Evolutionary conservation across 1,284 basidiomycete genomes (phyloP).

Genomic region (Ceratobasidium papillatum): DNA sequence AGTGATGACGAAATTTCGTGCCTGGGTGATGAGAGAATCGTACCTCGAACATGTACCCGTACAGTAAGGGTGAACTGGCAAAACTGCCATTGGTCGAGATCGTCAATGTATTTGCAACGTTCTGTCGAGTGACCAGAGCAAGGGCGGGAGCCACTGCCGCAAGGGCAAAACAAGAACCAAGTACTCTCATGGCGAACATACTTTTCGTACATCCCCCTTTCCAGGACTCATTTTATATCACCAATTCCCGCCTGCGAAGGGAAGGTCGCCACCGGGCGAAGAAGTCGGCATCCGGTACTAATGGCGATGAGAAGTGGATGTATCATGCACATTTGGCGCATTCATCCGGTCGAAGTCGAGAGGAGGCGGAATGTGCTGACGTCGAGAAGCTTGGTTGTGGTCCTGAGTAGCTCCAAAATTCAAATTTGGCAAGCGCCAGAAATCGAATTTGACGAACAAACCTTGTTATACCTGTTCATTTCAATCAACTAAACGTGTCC

Average conservation of each 20-base stretch:
- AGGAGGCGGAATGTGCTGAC: constrained; percentile 10
- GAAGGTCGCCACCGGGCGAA: neutral
- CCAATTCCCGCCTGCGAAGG: neutral
- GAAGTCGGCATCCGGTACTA: constrained; percentile 8
- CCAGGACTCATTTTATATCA: neutral
- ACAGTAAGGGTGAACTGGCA: constrained; percentile 27
- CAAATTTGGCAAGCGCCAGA: neutral
- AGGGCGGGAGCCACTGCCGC: neutral
- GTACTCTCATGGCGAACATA: neutral
- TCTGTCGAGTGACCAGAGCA: constrained; percentile 11
- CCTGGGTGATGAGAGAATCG: neutral
- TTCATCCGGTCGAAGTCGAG: constrained; percentile 33
- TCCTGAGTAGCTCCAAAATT: neutral
- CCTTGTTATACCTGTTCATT: neutral
- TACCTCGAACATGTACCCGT: constrained; percentile 37
- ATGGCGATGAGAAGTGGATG: constrained; percentile 31
- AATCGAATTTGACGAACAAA: neutral
- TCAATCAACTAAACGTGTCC: neutral
- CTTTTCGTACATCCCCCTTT: too few species aligned
- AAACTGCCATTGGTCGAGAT: constrained; percentile 36
- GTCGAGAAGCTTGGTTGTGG: constrained; percentile 12
- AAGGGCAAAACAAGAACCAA: neutral
- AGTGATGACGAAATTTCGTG: neutral
- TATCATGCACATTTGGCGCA: constrained; percentile 32
- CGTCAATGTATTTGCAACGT: constrained; percentile 32